Evolutionary conservation across 148 eudicot species (phyloP), one percentile per base, ranked within the genome.

Genomic region (Spergularia bocconei): DNA sequence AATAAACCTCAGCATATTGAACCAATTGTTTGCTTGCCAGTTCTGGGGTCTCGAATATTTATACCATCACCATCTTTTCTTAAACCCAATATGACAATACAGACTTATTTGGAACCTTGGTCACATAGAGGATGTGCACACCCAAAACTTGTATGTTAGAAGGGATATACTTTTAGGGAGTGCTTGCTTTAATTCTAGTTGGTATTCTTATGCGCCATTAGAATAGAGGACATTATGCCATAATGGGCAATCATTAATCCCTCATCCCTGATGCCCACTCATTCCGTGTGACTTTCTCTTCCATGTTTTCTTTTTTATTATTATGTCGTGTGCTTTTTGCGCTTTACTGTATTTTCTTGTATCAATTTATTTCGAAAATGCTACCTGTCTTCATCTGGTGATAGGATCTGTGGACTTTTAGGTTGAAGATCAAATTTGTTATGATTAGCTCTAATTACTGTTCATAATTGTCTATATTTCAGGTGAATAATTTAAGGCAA

Each of bases 401-500:
- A 11, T 53, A 53, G 1, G 36, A 41, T 73, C 60, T 0, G 13
- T 36, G 69, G 10, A 4, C 39, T 69, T 70, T 25, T 75, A 1
- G 57, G 13, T 36, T 59, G 19, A 20, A 47, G 29, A 47, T 70
- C 36, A 61, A 62, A 51, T 16, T 52, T 12, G 56, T 11, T 44
- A 6, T n/a, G 33, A 38, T 47, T 54, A 44, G 9, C 60, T 41
- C 12, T 33, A 65, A 50, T 54, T 65, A 11, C 67, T 58, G 44
- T 65, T 17, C 47, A 59, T 76, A 11, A 21, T 15, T 74, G 41
- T 65, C 39, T 52, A 63, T 77, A 77, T 73, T 80, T 55, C 91
- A 95, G 99, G 92, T 95, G 69, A 86, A 87, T 83, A 90, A 81
- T 84, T 61, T 95, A 52, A 89, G 95, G 74, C 84, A 92, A 83